These are phyloP conservation scores for Erysimum cheiranthoides DNA, from an alignment of 345 rosid species.

Conservation along the genomic window DNA sequence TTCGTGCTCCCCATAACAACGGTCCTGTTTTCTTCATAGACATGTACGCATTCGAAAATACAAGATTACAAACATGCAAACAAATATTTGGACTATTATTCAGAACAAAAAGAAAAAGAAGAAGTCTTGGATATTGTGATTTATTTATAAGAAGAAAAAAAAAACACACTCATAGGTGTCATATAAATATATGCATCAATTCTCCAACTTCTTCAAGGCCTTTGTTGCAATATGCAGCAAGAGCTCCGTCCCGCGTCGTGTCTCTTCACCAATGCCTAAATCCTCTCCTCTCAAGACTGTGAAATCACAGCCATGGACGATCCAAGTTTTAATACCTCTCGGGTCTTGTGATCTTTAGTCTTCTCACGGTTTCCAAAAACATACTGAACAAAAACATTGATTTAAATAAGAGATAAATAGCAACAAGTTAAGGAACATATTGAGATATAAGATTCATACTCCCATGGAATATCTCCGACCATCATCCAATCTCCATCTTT, in stretches of 20 bases:
- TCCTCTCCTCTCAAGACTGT: conserved; percentile 25
- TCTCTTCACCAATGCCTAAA: conserved; percentile 26
- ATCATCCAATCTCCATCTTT: conserved; percentile 53
- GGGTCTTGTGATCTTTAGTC: conserved; percentile 59
- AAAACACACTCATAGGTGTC: conserved; percentile 35
- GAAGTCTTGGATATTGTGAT: conserved; percentile 24
- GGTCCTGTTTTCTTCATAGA: conserved; percentile 34
- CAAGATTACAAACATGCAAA: conserved; percentile 22
- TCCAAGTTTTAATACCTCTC: conserved; percentile 38
- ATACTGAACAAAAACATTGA: conserved; percentile 40
- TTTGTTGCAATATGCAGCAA: conserved; percentile 38
- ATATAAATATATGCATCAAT: conserved; percentile 38
- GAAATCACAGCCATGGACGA: neutral
- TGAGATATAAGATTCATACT: conserved; percentile 47
- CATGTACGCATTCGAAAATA: conserved; percentile 30
- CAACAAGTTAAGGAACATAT: neutral
- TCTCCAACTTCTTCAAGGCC: conserved; percentile 29
- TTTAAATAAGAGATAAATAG: neutral
- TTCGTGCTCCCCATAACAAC: conserved; percentile 42
- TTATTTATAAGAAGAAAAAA: conserved; percentile 21
- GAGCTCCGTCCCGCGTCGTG: conserved; percentile 8
- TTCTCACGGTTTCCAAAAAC: conserved; percentile 56
- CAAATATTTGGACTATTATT: neutral
- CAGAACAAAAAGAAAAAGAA: neutral
- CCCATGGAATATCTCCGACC: conserved; percentile 57